These are phyloP conservation scores for Parachaetomium inaequale DNA, from an alignment of 495 filamentous ascomycete genomes.

Conservation along the genomic window DNA sequence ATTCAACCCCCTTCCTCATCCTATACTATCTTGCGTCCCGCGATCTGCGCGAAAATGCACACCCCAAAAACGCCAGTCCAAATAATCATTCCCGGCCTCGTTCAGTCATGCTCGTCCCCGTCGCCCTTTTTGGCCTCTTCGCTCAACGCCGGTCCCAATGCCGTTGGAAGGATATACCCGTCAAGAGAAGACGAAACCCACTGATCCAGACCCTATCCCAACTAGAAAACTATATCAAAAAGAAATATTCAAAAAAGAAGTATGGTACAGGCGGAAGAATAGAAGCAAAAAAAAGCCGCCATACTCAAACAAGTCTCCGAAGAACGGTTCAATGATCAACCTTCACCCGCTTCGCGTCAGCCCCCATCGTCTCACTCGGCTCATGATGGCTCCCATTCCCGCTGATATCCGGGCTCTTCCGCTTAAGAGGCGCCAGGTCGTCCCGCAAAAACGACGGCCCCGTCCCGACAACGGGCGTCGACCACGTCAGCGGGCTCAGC, in stretches of 20 bases:
- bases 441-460: slow-evolving; percentile 66
- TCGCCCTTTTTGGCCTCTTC: not conserved
- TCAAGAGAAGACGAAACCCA: not conserved
- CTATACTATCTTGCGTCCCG: not conserved
- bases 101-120: not conserved
- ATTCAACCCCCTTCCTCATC: not conserved
- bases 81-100: not conserved
- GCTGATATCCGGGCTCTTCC: slow-evolving; percentile 48
- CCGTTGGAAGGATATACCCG: not conserved
- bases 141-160: slow-evolving; percentile 9
- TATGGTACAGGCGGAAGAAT: slow-evolving; percentile 4
- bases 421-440: slow-evolving; percentile 40
- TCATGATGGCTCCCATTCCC: slow-evolving; percentile 34
- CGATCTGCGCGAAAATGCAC: not conserved
- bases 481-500: slow-evolving; percentile 86
- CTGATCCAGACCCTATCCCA: not conserved
- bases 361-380: slow-evolving; percentile 32
- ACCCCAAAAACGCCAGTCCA: not conserved
- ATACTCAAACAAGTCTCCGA: not conserved
- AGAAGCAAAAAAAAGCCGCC: not conserved
- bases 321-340: slow-evolving; percentile 32
- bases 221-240: not conserved
- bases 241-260: not conserved
- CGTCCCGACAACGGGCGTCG: slow-evolving; percentile 72
- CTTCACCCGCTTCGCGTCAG: slow-evolving; percentile 44